Conservation (phyloP, 176 grass and related monocot species). For the Carex myosuroides region DNA sequence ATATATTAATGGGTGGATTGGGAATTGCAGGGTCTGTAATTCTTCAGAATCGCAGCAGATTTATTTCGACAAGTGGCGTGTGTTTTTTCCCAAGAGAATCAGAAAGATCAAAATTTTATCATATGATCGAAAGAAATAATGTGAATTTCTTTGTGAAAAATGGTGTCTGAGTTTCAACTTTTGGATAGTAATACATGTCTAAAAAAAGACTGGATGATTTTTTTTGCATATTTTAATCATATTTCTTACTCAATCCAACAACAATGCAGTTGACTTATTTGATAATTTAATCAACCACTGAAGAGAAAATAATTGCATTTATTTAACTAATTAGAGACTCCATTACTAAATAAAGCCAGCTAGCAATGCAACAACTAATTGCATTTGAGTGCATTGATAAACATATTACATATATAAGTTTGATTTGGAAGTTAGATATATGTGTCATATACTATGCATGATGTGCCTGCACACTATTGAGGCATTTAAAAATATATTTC, state of each 20-base stretch:
- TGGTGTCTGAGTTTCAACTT: background rate
- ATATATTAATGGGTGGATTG: too few relatives aligned
- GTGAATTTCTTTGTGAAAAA: background rate
- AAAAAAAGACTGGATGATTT: background rate
- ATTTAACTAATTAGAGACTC: background rate
- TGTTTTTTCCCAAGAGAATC: background rate
- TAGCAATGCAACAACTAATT: constrained; percentile 10
- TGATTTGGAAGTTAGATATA: background rate
- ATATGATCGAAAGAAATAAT: background rate
- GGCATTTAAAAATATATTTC: background rate
- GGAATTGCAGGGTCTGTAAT: too few relatives aligned
- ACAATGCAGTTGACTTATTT: background rate
- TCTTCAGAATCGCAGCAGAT: too few relatives aligned
- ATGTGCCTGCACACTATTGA: background rate
- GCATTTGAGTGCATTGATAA: background rate
- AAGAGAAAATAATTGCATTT: background rate
- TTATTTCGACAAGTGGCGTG: too few relatives aligned
- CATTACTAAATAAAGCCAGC: constrained; percentile 2
- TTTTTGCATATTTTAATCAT: background rate
- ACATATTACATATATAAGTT: background rate
- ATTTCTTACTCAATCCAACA: background rate
- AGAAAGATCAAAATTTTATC: background rate
- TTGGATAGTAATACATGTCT: background rate
- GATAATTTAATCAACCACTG: background rate
- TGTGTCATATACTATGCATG: constrained; percentile 11